phyloP scores from a whole-genome alignment of 2,329 filamentous ascomycete genomes.

The Dothidotthia symphoricarpi region DNA sequence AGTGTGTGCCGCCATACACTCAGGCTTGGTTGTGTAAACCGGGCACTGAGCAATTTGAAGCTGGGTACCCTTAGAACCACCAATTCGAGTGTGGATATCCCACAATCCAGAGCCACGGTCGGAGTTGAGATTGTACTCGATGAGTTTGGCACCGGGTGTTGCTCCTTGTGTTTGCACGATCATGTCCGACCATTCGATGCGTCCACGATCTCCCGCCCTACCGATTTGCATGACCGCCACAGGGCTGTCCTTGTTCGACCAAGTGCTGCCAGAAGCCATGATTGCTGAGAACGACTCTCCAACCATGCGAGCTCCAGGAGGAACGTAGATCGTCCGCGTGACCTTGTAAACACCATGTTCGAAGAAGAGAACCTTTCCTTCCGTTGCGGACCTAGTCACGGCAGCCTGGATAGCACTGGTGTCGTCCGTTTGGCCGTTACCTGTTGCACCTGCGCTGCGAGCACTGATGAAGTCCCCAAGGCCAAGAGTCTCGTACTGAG shows the following conservation, averaged over 20 bases:
- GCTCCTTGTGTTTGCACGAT: constrained; percentile 68
- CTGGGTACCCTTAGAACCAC: constrained; percentile 73
- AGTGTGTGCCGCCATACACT: constrained; percentile 70
- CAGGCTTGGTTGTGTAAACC: constrained; percentile 61
- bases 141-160: constrained; percentile 67
- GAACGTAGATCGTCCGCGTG: constrained; percentile 57
- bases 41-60: constrained; percentile 75
- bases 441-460: constrained; percentile 60
- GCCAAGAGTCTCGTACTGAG: constrained; percentile 50
- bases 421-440: constrained; percentile 78
- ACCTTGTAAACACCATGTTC: constrained; percentile 60
- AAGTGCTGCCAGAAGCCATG: constrained; percentile 67
- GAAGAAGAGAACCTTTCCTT: constrained; percentile 57
- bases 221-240: constrained; percentile 67
- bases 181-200: constrained; percentile 71
- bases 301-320: constrained; percentile 73
- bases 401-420: constrained; percentile 75
- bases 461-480: constrained; percentile 61
- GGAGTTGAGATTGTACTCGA: constrained; percentile 68
- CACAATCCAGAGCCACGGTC: constrained; percentile 63
- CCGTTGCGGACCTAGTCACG: constrained; percentile 61
- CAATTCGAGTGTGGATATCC: constrained; percentile 86
- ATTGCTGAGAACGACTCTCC: constrained; percentile 85
- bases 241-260: constrained; percentile 53
- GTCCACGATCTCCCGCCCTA: constrained; percentile 61